Evolutionary conservation across 768 basidiomycete species (phyloP), one percentile per base, ranked within the genome.

Genomic region (Crassisporium funariophilum): DNA sequence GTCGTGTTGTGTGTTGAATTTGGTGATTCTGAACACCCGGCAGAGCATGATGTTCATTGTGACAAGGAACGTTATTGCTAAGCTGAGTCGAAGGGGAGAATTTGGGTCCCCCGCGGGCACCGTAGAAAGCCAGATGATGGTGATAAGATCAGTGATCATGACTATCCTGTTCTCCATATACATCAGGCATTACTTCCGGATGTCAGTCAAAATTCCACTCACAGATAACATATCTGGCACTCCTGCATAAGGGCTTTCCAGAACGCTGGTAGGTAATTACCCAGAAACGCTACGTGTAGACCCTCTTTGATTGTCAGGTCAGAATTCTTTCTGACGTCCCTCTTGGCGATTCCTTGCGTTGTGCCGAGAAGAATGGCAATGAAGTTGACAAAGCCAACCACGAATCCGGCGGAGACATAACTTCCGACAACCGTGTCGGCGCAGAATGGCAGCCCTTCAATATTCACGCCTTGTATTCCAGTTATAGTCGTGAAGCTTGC

Each of bases 171-270:
- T n/a, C n/a, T n/a, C n/a, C n/a, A n/a, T n/a, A n/a, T n/a, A n/a
- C n/a, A n/a, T n/a, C n/a, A n/a, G n/a, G n/a, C n/a, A n/a, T n/a
- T n/a, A n/a, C n/a, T n/a, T n/a, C n/a, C n/a, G n/a, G n/a, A n/a
- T n/a, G n/a, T n/a, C n/a, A n/a, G n/a, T n/a, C n/a, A n/a, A n/a
- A n/a, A n/a, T n/a, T n/a, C n/a, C n/a, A 61, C 66, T 31, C 42
- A 70, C 70, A 65, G 27, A 41, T 66, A 70, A 40, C 68, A 70
- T 4, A 50, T 41, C 46, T 68, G 68, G 1, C 68, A 63, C 9
- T 66, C 68, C 16, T 52, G 54, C 13, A 69, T 41, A 0, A 70
- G 12, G 1, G 52, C 41, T 34, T 53, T 58, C 0, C 63, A 62
- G 17, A 68, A 61, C 4, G 45, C 48, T 2, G 70, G 65, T 4